These are phyloP conservation scores for Chrysochromulina parva DNA, from an alignment of 78 protist species.

Conservation along the genomic window DNA sequence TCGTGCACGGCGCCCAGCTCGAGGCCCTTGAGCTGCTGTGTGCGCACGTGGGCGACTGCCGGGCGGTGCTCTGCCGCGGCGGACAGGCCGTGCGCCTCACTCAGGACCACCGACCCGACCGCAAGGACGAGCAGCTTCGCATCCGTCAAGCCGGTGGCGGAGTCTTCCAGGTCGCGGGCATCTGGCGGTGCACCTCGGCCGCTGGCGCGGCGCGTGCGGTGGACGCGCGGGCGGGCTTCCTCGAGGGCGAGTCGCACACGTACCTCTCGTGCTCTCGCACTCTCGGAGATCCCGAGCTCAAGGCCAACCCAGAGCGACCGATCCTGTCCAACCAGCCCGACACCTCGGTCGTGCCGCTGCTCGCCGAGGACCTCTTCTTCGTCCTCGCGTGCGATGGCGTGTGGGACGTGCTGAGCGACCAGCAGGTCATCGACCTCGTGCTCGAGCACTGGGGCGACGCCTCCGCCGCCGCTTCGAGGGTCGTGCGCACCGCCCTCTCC, in stretches of 20 bases:
- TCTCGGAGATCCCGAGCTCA: neutral
- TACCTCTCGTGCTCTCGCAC: neutral
- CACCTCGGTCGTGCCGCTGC: neutral
- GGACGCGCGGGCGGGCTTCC: neutral
- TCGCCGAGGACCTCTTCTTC: neutral
- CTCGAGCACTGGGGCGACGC: neutral
- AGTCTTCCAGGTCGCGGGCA: conserved; percentile 1
- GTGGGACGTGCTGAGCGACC: conserved; percentile 15
- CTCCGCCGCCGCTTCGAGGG: neutral
- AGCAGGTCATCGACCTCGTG: neutral
- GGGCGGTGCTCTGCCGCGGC: conserved; percentile 50
- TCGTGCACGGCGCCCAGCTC: neutral
- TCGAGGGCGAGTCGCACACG: no score
- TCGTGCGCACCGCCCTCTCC: neutral
- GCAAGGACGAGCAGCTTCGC: conserved; percentile 31
- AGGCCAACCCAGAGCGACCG: neutral
- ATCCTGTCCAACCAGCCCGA: neutral
- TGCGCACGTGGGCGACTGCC: conserved; percentile 55
- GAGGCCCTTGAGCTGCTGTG: neutral
- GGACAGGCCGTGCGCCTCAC: conserved; percentile 24
- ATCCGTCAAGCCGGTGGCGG: conserved; percentile 43
- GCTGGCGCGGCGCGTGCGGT: neutral
- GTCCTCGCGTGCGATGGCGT: neutral
- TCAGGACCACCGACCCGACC: conserved; percentile 60
- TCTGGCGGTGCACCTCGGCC: neutral